Percentiles rank a stretch among this genome's conserved stretches.
Conservation (phyloP, 179 eudicot species). For the Actinidia chinensis region DNA sequence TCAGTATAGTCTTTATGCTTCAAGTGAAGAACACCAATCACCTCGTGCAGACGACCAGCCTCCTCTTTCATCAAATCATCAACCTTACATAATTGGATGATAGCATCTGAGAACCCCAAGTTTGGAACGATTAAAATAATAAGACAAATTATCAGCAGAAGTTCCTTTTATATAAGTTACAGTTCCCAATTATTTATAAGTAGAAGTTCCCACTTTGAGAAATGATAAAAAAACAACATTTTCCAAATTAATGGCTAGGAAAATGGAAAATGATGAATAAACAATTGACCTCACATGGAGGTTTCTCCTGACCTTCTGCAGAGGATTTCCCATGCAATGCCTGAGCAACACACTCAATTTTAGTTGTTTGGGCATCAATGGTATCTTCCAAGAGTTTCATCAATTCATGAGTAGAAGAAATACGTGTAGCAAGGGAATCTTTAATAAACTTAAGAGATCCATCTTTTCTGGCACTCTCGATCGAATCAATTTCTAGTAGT, state of each 20-base stretch:
- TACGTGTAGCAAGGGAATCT: conserved; percentile 59
- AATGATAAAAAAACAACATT: neutral
- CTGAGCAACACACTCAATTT: conserved; percentile 39
- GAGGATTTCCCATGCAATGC: conserved; percentile 49
- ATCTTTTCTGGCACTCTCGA: conserved; percentile 34
- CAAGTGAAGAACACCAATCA: conserved; percentile 58
- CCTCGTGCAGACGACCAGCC: conserved; percentile 42
- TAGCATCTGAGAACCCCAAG: conserved; percentile 48
- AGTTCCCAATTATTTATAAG: no score
- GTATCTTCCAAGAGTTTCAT: conserved; percentile 59
- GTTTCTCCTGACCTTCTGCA: conserved; percentile 60
- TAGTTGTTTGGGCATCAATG: conserved; percentile 51
- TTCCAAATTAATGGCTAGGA: neutral
- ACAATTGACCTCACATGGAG: conserved; percentile 17
- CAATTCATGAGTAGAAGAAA: conserved; percentile 52
- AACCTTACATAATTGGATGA: conserved; percentile 38
- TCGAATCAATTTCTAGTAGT: conserved; percentile 52
- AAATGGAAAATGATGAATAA: conserved; percentile 15
- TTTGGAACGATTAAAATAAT: neutral
- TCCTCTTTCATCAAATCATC: conserved; percentile 71
- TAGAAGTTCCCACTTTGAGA: neutral
- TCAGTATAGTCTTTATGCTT: conserved; percentile 69
- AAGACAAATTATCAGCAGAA: conserved; percentile 6
- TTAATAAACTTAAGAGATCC: conserved; percentile 41
- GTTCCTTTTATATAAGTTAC: neutral